Conservation (phyloP, 2,329 filamentous ascomycete genomes). For the Gliomastix tumulicola region DNA sequence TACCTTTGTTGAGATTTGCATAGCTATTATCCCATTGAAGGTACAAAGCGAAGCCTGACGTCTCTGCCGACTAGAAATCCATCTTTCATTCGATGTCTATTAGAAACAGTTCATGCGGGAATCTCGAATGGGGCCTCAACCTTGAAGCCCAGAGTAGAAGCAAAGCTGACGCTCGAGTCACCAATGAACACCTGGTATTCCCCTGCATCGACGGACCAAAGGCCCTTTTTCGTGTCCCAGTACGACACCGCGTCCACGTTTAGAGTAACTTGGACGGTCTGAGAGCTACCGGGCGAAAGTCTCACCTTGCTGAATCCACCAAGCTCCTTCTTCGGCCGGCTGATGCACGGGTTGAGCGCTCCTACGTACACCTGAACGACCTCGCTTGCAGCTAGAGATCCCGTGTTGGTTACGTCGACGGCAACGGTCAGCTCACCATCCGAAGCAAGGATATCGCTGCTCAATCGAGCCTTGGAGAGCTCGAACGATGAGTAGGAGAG, state of each 20-base stretch:
- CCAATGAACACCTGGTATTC: neutral
- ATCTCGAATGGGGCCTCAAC: too few relatives aligned
- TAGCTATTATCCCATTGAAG: too few relatives aligned
- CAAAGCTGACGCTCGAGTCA: too few relatives aligned
- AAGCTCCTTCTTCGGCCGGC: slow-evolving; percentile 13
- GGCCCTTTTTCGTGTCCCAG: neutral
- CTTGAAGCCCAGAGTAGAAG: too few relatives aligned
- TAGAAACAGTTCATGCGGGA: too few relatives aligned
- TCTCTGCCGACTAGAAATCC: too few relatives aligned
- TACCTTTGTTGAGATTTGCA: too few relatives aligned
- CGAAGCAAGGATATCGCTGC: neutral
- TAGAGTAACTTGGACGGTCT: neutral
- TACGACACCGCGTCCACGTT: neutral
- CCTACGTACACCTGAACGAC: slow-evolving; percentile 48
- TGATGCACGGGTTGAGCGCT: neutral
- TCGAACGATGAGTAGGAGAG: slow-evolving; percentile 60
- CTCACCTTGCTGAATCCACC: slow-evolving; percentile 16
- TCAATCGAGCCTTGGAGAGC: neutral
- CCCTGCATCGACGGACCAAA: slow-evolving; percentile 1
- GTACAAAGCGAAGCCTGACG: too few relatives aligned
- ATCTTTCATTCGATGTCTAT: too few relatives aligned
- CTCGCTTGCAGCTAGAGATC: slow-evolving; percentile 35
- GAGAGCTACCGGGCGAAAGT: neutral
- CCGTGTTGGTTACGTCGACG: slow-evolving; percentile 50
- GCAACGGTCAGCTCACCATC: slow-evolving; percentile 6